Conservation (phyloP, 139 green algal species). For the Coelastrella sp. region DNA sequence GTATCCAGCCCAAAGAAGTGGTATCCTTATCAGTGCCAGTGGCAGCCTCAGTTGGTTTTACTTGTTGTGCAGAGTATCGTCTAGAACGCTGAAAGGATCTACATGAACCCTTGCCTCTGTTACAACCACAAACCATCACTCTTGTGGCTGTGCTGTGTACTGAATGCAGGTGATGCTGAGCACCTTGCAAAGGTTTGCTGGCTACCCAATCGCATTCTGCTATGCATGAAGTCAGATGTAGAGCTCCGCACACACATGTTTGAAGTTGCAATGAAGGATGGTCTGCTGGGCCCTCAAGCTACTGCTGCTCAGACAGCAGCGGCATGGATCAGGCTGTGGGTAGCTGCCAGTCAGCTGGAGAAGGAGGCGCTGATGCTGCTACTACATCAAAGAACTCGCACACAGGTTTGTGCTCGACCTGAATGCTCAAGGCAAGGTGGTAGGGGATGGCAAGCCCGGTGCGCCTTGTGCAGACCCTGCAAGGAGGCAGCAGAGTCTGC, state of each 20-base stretch:
- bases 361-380: constrained; percentile 50
- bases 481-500: too few relatives aligned
- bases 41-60: too few relatives aligned
- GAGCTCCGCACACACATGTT: constrained; percentile 29
- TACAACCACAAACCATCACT: too few relatives aligned
- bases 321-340: constrained; percentile 65
- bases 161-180: not conserved
- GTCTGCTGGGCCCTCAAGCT: constrained; percentile 73
- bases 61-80: too few relatives aligned
- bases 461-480: too few relatives aligned
- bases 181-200: constrained; percentile 28
- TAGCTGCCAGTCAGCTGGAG: constrained; percentile 2
- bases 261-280: constrained; percentile 36
- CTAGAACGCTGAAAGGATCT: too few relatives aligned
- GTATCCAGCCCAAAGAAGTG: too few relatives aligned
- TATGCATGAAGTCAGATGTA: constrained; percentile 36
- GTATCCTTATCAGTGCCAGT: too few relatives aligned
- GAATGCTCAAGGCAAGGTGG: not conserved
- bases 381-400: constrained; percentile 46
- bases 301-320: constrained; percentile 34
- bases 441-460: too few relatives aligned
- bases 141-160: too few relatives aligned
- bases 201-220: constrained; percentile 7
- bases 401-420: constrained; percentile 20
- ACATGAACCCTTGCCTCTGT: too few relatives aligned